Evolutionary conservation across 106 monocot species (phyloP), one percentile per base, ranked within the genome.

Genomic region (Dendrobium huoshanense): DNA sequence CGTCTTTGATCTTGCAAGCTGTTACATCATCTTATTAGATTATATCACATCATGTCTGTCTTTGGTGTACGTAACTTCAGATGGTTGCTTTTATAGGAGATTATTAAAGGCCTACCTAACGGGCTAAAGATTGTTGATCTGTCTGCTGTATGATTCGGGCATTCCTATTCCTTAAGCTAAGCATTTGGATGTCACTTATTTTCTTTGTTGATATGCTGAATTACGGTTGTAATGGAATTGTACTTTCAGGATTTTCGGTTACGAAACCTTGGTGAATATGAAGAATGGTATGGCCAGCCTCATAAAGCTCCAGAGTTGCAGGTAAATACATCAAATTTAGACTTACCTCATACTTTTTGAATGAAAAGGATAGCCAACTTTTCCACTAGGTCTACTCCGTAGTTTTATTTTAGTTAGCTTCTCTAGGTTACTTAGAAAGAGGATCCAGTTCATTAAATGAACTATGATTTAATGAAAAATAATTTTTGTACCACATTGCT

Each of bases 251-350:
- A 99, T 72, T 99, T 99, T 88, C 87, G 99, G 15, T 81, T 99
- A 67, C 83, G 79, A 31, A 87, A 91, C 80, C 77, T 93, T 59
- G 80, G 86, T 80, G 95, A 95, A 78, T 95, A 99, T 75, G 90
- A 87, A 84, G 87, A 93, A 80, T 99, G 99, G 99, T 99, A 99
- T 90, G 91, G 93, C 22, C 91, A 88, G 80, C 90, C 91, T 58
- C 99, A 99, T 83, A 85, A 81, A 88, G 99, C 99, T 85, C 90
- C 91, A 80, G 91, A 99, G 59, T 82, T 99, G 79, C 99, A 95
- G 90, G 99, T 95, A 77, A 5, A 51, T 73, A 75, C 72, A 25
- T 75, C 22, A 29, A 22, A 55, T 41, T 47, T 58, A 24, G 76
- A 5, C 19, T 42, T 45, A 75, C 79, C 54, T 65, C 8, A 24